Percentiles rank a stretch among this genome's conserved stretches.
Evolutionary conservation across 2,329 filamentous ascomycete genomes (phyloP).

Genomic region (Fusarium xylarioides): DNA sequence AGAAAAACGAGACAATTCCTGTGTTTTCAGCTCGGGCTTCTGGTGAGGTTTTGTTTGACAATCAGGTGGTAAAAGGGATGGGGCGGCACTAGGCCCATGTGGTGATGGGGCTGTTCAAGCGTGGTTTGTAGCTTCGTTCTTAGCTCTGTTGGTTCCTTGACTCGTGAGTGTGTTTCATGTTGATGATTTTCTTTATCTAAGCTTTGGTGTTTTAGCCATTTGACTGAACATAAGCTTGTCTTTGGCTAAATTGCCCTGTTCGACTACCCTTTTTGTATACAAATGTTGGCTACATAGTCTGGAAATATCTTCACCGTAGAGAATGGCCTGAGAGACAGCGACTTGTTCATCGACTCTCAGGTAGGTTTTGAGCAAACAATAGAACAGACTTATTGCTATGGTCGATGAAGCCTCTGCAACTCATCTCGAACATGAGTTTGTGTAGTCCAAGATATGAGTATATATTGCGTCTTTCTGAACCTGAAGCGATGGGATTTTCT

Average conservation of each 20-base stretch:
- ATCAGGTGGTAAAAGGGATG: slow-evolving; percentile 11
- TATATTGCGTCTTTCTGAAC: background rate
- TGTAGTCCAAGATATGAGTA: background rate
- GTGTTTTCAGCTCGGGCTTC: background rate
- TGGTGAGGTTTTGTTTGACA: slow-evolving; percentile 3
- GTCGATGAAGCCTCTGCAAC: background rate
- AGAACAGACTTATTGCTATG: background rate
- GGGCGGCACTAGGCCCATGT: background rate
- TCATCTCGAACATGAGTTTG: background rate
- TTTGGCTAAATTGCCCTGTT: background rate
- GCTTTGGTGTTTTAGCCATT: background rate
- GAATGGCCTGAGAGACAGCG: background rate
- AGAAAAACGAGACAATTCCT: background rate
- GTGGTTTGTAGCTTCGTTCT: background rate
- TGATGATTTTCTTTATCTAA: background rate
- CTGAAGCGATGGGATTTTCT: background rate
- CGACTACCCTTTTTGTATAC: background rate
- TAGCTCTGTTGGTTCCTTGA: background rate
- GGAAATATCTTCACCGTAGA: background rate
- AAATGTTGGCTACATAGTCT: background rate
- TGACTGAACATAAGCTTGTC: background rate
- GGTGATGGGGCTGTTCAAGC: slow-evolving; percentile 1
- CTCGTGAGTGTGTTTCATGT: background rate
- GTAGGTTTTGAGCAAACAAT: background rate
- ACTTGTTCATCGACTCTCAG: background rate